A percentile compares a stretch with the other conserved stretches of the same genome.
These are phyloP conservation scores for Penstemon davidsonii DNA, from an alignment of 257 asterid species.

Conservation along the genomic window DNA sequence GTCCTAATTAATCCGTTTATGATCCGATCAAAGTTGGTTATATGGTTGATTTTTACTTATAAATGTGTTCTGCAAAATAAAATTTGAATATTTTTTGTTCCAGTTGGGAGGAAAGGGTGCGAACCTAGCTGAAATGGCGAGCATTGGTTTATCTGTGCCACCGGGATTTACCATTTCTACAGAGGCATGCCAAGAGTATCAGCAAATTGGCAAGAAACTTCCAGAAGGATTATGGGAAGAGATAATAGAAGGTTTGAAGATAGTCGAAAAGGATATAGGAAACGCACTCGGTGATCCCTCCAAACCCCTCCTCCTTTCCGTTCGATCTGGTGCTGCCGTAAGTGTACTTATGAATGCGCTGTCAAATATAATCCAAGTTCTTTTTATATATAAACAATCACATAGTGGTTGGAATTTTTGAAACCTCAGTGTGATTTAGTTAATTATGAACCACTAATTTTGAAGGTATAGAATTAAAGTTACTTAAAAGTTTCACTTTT, in stretches of 20 bases:
- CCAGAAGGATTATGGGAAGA: constrained; percentile 86
- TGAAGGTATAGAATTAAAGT: no score
- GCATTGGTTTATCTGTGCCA: constrained; percentile 91
- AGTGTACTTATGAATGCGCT: constrained; percentile 17
- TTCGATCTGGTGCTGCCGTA: constrained; percentile 94
- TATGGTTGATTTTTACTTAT: neutral
- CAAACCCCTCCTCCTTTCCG: constrained; percentile 86
- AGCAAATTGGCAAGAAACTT: constrained; percentile 62
- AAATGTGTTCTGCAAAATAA: neutral
- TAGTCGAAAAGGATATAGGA: constrained; percentile 80
- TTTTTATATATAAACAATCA: neutral
- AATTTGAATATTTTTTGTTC: neutral
- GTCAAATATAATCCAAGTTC: neutral
- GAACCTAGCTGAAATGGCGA: constrained; percentile 99
- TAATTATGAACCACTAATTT: no score
- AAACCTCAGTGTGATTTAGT: no score
- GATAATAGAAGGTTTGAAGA: constrained; percentile 61
- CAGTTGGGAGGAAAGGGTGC: constrained; percentile 98
- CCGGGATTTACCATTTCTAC: constrained; percentile 96
- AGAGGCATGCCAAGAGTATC: constrained; percentile 94
- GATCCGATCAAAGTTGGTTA: neutral
- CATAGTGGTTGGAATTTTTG: neutral
- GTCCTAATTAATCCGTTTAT: no score
- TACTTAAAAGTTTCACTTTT: neutral
- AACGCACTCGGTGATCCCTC: constrained; percentile 83